These are phyloP conservation scores for Cladophialophora bantiana DNA, from an alignment of 2,329 filamentous ascomycete genomes.

Conservation along the genomic window DNA sequence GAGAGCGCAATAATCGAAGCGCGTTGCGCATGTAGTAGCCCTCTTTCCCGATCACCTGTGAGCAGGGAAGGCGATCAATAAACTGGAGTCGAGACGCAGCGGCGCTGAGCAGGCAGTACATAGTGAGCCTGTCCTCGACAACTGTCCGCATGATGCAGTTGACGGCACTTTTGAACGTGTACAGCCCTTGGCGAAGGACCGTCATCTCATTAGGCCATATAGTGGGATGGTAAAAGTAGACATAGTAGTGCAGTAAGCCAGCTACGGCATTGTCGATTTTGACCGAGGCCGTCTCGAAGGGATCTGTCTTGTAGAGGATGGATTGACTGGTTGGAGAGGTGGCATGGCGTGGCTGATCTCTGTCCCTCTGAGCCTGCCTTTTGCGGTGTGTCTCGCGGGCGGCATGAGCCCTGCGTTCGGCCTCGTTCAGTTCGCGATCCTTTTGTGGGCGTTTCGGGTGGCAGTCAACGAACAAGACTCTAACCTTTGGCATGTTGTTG, in stretches of 20 bases:
- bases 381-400: constrained; percentile 1
- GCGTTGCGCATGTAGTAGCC: constrained; percentile 20
- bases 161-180: constrained; percentile 16
- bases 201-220: constrained; percentile 26
- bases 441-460: background rate
- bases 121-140: constrained; percentile 15
- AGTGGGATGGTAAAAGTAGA: constrained; percentile 23
- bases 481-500: background rate
- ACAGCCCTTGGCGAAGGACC: constrained; percentile 15
- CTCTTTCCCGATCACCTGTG: constrained; percentile 10
- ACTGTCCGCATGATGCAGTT: constrained; percentile 11
- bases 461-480: constrained; percentile 1
- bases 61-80: constrained; percentile 15
- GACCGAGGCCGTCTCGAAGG: constrained; percentile 8
- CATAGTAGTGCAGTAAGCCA: constrained; percentile 22
- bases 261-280: constrained; percentile 10
- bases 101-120: constrained; percentile 22
- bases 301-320: background rate
- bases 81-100: constrained; percentile 17
- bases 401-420: background rate
- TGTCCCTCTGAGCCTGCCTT: background rate
- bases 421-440: background rate
- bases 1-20: constrained; percentile 11
- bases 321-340: constrained; percentile 3
- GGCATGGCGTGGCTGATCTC: background rate